Evolutionary conservation across 805 yeast genomes (phyloP).

Genomic region (Candida vartiovaarae): DNA sequence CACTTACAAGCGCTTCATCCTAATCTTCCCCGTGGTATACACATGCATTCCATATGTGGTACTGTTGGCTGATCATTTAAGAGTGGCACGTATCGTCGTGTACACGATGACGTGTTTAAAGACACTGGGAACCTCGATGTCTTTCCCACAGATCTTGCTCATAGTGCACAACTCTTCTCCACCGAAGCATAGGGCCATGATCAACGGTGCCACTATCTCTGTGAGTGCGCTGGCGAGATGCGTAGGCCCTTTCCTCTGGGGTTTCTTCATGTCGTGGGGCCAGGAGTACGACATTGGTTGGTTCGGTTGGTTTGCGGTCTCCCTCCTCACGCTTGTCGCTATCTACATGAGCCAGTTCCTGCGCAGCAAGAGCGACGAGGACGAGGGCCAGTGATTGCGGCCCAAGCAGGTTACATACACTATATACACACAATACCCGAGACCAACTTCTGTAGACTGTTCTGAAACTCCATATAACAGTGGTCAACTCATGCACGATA

Average conservation of each 20-base stretch:
- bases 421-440: too few relatives aligned
- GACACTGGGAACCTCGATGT: conserved; percentile 37
- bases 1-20: conserved; percentile 35
- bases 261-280: conserved; percentile 35
- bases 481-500: too few relatives aligned
- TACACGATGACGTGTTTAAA: conserved; percentile 26
- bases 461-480: too few relatives aligned
- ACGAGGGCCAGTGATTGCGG: conserved; percentile 3
- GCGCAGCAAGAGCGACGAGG: conserved; percentile 24
- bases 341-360: conserved; percentile 23
- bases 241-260: conserved; percentile 52
- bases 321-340: conserved; percentile 22
- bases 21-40: conserved; percentile 39
- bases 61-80: conserved; percentile 28
- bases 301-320: conserved; percentile 28
- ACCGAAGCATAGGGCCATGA: conserved; percentile 47
- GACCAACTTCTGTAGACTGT: too few relatives aligned
- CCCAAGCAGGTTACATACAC: neutral
- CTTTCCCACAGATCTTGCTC: conserved; percentile 46
- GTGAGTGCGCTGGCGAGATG: conserved; percentile 49
- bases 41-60: conserved; percentile 40
- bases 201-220: conserved; percentile 52
- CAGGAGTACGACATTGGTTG: conserved; percentile 25
- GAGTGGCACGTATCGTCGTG: conserved; percentile 7
- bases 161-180: conserved; percentile 49